Evolutionary conservation across 2,329 filamentous ascomycete genomes (phyloP).

Genomic region (Paramyrothecium sp.): DNA sequence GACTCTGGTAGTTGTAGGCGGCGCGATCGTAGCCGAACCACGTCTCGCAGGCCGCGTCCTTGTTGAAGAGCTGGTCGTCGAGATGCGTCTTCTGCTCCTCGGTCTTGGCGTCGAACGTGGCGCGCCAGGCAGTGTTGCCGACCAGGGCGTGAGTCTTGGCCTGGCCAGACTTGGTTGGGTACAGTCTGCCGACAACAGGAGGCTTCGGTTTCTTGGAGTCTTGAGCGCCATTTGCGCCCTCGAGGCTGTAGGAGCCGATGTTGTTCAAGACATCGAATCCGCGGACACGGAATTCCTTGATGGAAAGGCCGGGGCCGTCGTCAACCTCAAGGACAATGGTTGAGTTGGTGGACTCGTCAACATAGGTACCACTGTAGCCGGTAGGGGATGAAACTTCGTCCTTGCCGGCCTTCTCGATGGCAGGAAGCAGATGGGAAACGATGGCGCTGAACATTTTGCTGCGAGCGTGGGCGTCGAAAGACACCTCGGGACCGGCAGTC

Average conservation of each 20-base stretch:
- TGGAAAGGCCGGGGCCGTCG: slow-evolving; percentile 34
- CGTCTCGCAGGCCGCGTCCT: slow-evolving; percentile 24
- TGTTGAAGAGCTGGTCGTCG: slow-evolving; percentile 22
- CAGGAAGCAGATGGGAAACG: slow-evolving; percentile 33
- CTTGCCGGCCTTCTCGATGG: slow-evolving; percentile 39
- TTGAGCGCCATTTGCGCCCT: slow-evolving; percentile 8
- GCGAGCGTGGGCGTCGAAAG: slow-evolving; percentile 11
- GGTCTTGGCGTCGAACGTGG: slow-evolving; percentile 22
- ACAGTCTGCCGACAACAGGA: slow-evolving; percentile 22
- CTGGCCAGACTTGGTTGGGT: slow-evolving; percentile 23
- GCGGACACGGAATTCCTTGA: slow-evolving; percentile 36
- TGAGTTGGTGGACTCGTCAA: slow-evolving; percentile 35
- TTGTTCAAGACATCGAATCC: slow-evolving; percentile 37
- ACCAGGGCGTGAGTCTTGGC: slow-evolving; percentile 6
- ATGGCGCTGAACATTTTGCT: slow-evolving; percentile 24
- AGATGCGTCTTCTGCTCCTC: slow-evolving; percentile 11
- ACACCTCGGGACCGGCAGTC: slow-evolving; percentile 27
- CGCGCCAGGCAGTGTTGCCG: slow-evolving; percentile 25
- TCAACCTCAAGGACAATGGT: slow-evolving; percentile 36
- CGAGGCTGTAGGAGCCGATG: slow-evolving; percentile 24
- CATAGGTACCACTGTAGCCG: slow-evolving; percentile 35
- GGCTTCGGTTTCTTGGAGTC: slow-evolving; percentile 4
- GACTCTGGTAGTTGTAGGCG: slow-evolving; percentile 26
- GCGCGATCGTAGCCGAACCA: slow-evolving; percentile 29
- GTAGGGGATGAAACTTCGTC: slow-evolving; percentile 23